Percentiles rank a stretch among this genome's conserved stretches.
phyloP scores from a whole-genome alignment of 495 filamentous ascomycete species.

The Lasiosphaeria miniovina region DNA sequence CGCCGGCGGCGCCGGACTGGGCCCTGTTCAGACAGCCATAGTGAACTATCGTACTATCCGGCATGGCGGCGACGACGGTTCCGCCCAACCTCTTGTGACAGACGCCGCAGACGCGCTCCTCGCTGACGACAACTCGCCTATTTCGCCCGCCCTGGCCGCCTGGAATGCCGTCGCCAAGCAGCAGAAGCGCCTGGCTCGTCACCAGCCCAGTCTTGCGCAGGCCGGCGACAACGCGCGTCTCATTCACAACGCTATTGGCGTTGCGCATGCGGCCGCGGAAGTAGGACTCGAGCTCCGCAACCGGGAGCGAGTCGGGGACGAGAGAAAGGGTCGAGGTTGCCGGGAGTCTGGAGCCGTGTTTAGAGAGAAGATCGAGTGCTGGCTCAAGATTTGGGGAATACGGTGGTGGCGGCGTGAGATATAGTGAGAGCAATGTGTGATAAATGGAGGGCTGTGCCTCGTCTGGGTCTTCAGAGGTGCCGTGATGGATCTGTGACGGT shows the following conservation, averaged over 20 bases:
- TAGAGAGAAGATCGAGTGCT: slow-evolving; percentile 81
- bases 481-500: slow-evolving; percentile 34
- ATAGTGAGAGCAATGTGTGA: slow-evolving; percentile 84
- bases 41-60: slow-evolving; percentile 69
- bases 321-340: slow-evolving; percentile 78
- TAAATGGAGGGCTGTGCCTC: slow-evolving; percentile 73
- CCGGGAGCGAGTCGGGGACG: slow-evolving; percentile 75
- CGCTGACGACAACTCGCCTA: slow-evolving; percentile 71
- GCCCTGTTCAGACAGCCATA: slow-evolving; percentile 69
- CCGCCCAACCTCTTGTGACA: slow-evolving; percentile 91
- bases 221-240: slow-evolving; percentile 70
- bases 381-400: slow-evolving; percentile 71
- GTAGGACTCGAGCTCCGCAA: slow-evolving; percentile 81
- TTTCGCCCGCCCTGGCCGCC: slow-evolving; percentile 59
- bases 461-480: slow-evolving; percentile 49
- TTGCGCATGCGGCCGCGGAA: slow-evolving; percentile 87
- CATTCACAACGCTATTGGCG: slow-evolving; percentile 76
- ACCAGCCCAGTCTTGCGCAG: slow-evolving; percentile 72
- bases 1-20: slow-evolving; percentile 19
- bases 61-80: slow-evolving; percentile 67
- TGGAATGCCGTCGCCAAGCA: slow-evolving; percentile 61
- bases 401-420: slow-evolving; percentile 76
- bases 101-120: slow-evolving; percentile 85
- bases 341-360: slow-evolving; percentile 87
- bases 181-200: slow-evolving; percentile 64